Conservation (phyloP, 345 rosid species). For the Arabidopsis arenosa region DNA sequence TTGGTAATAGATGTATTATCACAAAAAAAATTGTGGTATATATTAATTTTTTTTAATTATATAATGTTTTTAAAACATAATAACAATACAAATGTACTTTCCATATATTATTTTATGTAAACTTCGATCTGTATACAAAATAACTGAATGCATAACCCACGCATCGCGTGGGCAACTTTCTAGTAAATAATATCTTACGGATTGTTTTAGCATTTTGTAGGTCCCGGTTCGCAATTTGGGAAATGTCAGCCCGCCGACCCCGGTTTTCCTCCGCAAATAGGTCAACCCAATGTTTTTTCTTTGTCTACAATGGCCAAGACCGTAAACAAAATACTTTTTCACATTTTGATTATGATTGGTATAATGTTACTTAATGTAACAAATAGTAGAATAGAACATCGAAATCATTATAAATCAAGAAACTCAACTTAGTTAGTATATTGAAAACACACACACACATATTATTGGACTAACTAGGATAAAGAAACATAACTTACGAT, state of each 20-base stretch:
- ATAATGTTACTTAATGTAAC: neutral
- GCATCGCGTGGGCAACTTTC: too few species aligned
- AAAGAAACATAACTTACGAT: neutral
- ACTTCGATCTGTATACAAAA: too few species aligned
- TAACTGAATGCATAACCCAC: too few species aligned
- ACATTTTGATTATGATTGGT: slow-evolving; percentile 3
- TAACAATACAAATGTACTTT: too few species aligned
- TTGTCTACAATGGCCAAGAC: neutral
- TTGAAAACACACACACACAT: neutral
- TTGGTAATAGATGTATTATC: too few species aligned
- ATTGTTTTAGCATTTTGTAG: slow-evolving; percentile 14
- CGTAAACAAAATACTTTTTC: slow-evolving; percentile 27
- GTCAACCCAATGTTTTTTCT: slow-evolving; percentile 22
- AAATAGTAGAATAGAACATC: neutral
- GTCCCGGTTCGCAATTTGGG: slow-evolving; percentile 34
- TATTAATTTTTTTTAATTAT: too few species aligned
- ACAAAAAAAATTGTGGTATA: too few species aligned
- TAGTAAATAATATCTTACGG: slow-evolving; percentile 7
- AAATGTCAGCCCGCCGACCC: slow-evolving; percentile 25
- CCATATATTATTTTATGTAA: too few species aligned
- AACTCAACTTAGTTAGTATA: neutral
- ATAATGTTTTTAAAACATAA: too few species aligned
- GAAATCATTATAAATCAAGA: neutral
- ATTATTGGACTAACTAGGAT: too few species aligned
- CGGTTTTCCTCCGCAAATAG: slow-evolving; percentile 11